Evolutionary conservation across 1,284 basidiomycete species (phyloP), one percentile per base, ranked within the genome.

Genomic region (Puccinia polysora): DNA sequence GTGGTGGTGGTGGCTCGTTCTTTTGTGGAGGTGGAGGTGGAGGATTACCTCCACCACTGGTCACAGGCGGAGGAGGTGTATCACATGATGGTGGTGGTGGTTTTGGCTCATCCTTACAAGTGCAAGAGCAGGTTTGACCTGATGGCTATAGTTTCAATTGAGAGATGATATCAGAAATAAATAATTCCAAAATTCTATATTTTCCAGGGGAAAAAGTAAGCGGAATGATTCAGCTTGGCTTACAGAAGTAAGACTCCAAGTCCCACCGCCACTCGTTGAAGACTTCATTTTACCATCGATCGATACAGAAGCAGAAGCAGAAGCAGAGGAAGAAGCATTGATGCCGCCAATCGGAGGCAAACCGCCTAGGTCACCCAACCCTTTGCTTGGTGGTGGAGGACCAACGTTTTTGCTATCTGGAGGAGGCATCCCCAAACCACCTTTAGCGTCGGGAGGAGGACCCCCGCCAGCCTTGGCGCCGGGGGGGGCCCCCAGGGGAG

Each of bases 71-170:
- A 3, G 59, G 58, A 1, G 40, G 20, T n/a, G 30, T 4, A 5
- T 34, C 59, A 47, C 59, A 45, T 6, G 38, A 45, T 5, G 43
- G 40, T 47, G 59, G 32, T 18, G 58, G 58, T 14, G 59, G 59
- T 28, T 63, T 47, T n/a, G 59, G 59, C 59, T 63, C 59, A 1
- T 63, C 59, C 45, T 63, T 63, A 43, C 59, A 63, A 20, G 59
- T 63, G 25, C 59, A 63, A 32, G 59, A 63, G 30, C 59, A 63
- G 5, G 59, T 63, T 28, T 63, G 59, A 8, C 59, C 59, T 18
- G 59, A 63, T 30, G 59, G 59, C 59, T 63, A 30, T 3, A 43
- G n/a, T 56, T 10, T n/a, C 7, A n/a, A 8, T 32, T 10, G 7
- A 34, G n/a, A 20, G 28, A 50, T 2, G 28, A 8, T 7, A 20